Percentiles rank a stretch among this genome's conserved stretches.
phyloP scores from a whole-genome alignment of 345 rosid genomes.

The Murraya koenigii region DNA sequence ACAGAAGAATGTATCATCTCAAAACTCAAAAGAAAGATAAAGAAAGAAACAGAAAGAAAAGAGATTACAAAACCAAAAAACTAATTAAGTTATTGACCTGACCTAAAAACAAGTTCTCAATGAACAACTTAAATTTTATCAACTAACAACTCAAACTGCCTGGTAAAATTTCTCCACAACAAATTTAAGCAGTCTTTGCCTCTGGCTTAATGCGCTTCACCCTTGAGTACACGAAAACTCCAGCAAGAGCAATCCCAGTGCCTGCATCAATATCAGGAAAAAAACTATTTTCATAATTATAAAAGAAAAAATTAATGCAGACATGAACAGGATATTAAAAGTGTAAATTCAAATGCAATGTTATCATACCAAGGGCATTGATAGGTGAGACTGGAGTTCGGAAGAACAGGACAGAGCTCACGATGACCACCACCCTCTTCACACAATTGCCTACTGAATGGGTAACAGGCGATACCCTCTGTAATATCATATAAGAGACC shows the following conservation, averaged over 20 bases:
- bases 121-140: not conserved
- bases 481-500: constrained; percentile 96
- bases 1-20: constrained; percentile 8
- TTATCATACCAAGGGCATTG: constrained; percentile 73
- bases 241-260: constrained; percentile 90
- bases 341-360: not conserved
- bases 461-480: constrained; percentile 95
- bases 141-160: constrained; percentile 1
- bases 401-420: constrained; percentile 95
- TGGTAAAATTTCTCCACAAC: constrained; percentile 6
- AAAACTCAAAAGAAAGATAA: not conserved
- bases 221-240: constrained; percentile 93
- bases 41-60: not conserved
- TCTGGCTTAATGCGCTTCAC: constrained; percentile 91
- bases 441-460: constrained; percentile 99
- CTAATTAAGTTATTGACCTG: constrained; percentile 8
- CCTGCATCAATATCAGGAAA: constrained; percentile 42
- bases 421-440: constrained; percentile 99
- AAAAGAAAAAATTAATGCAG: not conserved
- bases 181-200: constrained; percentile 62
- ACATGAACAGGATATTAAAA: not conserved
- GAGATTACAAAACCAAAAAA: not conserved
- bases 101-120: constrained; percentile 19
- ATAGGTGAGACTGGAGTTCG: constrained; percentile 75
- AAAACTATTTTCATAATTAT: not conserved